phyloP scores from a whole-genome alignment of 1,284 basidiomycete species.

The Heliocybe sulcata region DNA sequence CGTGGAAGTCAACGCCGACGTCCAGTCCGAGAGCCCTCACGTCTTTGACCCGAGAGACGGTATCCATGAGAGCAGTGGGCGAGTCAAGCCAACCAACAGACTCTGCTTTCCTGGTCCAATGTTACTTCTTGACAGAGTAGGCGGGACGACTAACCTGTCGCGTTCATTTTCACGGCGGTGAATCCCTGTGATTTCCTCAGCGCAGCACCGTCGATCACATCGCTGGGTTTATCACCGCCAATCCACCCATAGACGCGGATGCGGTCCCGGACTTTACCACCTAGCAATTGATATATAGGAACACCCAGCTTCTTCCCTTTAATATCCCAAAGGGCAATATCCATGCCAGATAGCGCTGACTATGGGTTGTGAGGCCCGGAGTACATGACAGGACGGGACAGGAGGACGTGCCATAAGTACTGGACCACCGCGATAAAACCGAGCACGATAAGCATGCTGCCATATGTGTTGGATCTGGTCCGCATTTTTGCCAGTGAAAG shows the following conservation, averaged over 20 bases:
- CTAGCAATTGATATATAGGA: conserved; percentile 69
- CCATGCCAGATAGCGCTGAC: conserved; percentile 47
- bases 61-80: conserved; percentile 35
- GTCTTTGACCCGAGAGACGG: conserved; percentile 54
- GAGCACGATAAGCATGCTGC: conserved; percentile 56
- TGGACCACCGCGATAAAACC: conserved; percentile 71
- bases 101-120: conserved; percentile 1
- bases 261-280: conserved; percentile 60
- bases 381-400: background rate
- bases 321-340: conserved; percentile 65
- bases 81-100: conserved; percentile 36
- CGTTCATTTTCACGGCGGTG: conserved; percentile 77
- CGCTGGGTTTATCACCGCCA: conserved; percentile 64
- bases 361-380: conserved; percentile 10
- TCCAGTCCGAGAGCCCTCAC: conserved; percentile 62
- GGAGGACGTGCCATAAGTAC: conserved; percentile 53
- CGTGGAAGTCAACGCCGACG: conserved; percentile 58
- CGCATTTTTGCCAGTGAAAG: conserved; percentile 62
- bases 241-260: conserved; percentile 64
- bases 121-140: conserved; percentile 37
- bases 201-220: conserved; percentile 55
- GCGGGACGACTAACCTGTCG: conserved; percentile 42
- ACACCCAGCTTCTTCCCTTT: conserved; percentile 75
- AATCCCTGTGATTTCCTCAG: conserved; percentile 65
- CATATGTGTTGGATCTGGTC: conserved; percentile 70